Evolutionary conservation across 2,329 filamentous ascomycete genomes (phyloP), one percentile per base, ranked within the genome.

Genomic region (Fonsecaea nubica): DNA sequence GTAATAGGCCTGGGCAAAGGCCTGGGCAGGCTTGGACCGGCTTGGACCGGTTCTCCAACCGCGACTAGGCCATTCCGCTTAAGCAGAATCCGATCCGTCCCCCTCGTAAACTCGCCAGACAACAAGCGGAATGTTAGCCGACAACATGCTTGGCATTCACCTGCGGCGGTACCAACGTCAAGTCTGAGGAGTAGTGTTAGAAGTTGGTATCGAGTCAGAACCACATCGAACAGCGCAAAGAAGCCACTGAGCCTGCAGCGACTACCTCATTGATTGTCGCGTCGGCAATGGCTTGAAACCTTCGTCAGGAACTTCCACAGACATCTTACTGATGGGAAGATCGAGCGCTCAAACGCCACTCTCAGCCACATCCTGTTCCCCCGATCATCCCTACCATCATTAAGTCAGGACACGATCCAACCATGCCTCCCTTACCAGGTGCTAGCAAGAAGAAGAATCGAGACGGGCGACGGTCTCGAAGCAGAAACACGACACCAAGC

Each of bases 401-500:
- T 52, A 50, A 35, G 18, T 36, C 21, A 38, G 45, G 5, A 10
- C 36, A 30, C 21, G 9, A 32, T 32, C 33, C 33, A 13, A 60
- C 33, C 57, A 83, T 83, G 81, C 80, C 81, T 45, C 76, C 75
- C 13, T 38, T 72, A 25, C 69, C 71, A 15, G 71, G 78, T 30
- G 80, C 79, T 45, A 78, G 76, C 65, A 87, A 87, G 75, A 78
- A 81, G 54, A 86, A 86, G 74, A 80, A 78, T 56, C 82, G 82
- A 68, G 84, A 86, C 66, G 78, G 80, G 48, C 80, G 82, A 62
- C 82, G 81, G 48, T 86, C 86, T 57, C 82, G 84, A 68, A 89
- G 86, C 72, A 85, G 87, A 70, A 89, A 89, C 74, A 87, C 86
- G 15, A 89, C 87, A 3, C 87, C 87, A 21, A 83, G 85, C 69